Conservation (phyloP, 1,284 basidiomycete species). For the Xerocomus nothofagi region DNA sequence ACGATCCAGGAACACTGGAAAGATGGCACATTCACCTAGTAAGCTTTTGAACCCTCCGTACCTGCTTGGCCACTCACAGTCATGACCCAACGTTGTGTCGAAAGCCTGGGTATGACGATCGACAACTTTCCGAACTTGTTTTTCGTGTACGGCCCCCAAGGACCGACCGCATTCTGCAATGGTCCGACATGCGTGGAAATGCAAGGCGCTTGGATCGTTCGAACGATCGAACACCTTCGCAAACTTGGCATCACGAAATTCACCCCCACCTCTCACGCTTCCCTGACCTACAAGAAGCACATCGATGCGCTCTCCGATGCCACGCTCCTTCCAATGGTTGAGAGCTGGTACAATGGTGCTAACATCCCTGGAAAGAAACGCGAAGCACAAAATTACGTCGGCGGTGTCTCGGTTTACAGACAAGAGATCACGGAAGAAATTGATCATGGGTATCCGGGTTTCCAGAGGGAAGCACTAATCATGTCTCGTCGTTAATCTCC, state of each 20-base stretch:
- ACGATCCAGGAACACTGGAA: conserved; percentile 22
- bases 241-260: conserved; percentile 19
- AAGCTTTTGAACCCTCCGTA: neutral
- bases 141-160: conserved; percentile 20
- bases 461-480: conserved; percentile 9
- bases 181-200: conserved; percentile 7
- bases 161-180: conserved; percentile 13
- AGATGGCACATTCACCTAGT: conserved; percentile 21
- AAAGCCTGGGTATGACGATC: conserved; percentile 22
- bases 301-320: neutral
- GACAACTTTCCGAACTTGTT: conserved; percentile 26
- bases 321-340: conserved; percentile 10
- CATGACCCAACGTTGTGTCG: neutral
- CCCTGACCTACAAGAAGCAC: conserved; percentile 10
- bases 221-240: conserved; percentile 16
- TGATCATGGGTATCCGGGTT: conserved; percentile 11
- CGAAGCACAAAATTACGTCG: conserved; percentile 15
- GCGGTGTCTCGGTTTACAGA: conserved; percentile 6
- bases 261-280: conserved; percentile 8
- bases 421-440: conserved; percentile 18
- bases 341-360: conserved; percentile 3
- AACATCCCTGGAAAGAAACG: conserved; percentile 19
- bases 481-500: neutral
- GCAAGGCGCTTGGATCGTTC: conserved; percentile 12
- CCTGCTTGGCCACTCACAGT: neutral